Conservation (phyloP, 2,329 filamentous ascomycete genomes). For the Rhytidhysteron rufulum region DNA sequence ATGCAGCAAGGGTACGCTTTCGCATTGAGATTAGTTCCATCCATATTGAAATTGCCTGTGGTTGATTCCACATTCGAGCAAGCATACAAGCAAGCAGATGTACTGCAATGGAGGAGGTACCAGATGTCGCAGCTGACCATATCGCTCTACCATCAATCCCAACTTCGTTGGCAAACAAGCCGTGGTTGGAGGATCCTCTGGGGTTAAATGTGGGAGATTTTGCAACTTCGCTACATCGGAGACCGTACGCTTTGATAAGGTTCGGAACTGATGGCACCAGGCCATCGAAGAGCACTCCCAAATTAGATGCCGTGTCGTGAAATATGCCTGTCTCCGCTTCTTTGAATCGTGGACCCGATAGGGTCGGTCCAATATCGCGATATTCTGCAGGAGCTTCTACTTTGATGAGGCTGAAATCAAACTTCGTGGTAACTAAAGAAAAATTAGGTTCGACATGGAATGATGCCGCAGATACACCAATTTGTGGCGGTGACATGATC, state of each 20-base stretch:
- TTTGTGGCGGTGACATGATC: neutral
- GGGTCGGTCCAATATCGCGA: neutral
- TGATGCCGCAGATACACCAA: neutral
- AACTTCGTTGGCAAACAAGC: conserved; percentile 5
- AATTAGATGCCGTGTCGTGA: neutral
- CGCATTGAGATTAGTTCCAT: conserved; percentile 19
- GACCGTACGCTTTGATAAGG: conserved; percentile 2
- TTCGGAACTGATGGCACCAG: conserved; percentile 1
- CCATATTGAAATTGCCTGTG: conserved; percentile 29
- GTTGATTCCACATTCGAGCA: conserved; percentile 20
- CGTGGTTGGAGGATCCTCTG: conserved; percentile 1
- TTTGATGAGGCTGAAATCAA: conserved; percentile 1
- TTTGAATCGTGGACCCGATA: neutral
- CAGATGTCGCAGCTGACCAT: conserved; percentile 34
- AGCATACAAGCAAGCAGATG: conserved; percentile 35
- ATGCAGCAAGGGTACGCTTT: neutral
- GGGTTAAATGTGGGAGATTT: conserved; percentile 2
- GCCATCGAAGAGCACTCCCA: conserved; percentile 2
- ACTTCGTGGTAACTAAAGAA: neutral
- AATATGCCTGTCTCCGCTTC: conserved; percentile 2
- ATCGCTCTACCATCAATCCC: conserved; percentile 23
- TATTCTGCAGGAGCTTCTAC: conserved; percentile 2
- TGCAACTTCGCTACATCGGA: conserved; percentile 2
- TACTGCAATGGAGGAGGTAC: conserved; percentile 16
- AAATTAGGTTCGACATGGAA: neutral